phyloP scores from a whole-genome alignment of 2,329 filamentous ascomycete genomes.

The Diaporthe destruens region DNA sequence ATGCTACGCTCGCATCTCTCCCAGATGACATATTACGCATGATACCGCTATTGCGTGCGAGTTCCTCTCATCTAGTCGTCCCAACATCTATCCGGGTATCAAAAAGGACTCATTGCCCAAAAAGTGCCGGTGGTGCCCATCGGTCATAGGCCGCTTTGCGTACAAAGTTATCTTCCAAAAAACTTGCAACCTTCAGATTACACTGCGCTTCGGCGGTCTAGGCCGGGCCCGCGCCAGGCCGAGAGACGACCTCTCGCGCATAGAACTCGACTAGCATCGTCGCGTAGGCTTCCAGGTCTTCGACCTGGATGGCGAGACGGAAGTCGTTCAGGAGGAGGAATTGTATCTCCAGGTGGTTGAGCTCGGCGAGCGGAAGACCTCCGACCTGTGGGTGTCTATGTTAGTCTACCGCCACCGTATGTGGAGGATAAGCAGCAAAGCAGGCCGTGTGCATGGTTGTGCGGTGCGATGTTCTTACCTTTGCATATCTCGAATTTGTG shows the following conservation, averaged over 20 bases:
- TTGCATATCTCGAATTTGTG: constrained; percentile 98
- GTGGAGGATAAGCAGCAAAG: neutral
- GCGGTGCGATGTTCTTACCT: constrained; percentile 69
- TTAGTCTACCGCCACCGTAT: neutral
- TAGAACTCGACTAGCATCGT: constrained; percentile 99
- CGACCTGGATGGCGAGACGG: constrained; percentile 89
- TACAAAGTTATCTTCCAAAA: constrained; percentile 25
- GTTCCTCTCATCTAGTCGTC: constrained; percentile 33
- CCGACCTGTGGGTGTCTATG: constrained; percentile 76
- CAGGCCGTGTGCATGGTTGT: neutral
- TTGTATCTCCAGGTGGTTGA: constrained; percentile 96
- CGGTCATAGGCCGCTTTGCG: neutral
- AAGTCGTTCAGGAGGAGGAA: constrained; percentile 98
- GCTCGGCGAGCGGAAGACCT: constrained; percentile 88
- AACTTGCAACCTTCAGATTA: constrained; percentile 9
- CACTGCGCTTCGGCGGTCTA: constrained; percentile 20
- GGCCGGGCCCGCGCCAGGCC: constrained; percentile 42
- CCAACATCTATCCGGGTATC: constrained; percentile 55
- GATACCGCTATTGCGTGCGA: neutral
- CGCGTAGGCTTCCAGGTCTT: constrained; percentile 96
- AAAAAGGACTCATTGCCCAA: constrained; percentile 44
- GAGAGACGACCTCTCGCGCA: constrained; percentile 83
- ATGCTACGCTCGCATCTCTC: neutral
- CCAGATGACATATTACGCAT: constrained; percentile 1
- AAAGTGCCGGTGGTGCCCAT: constrained; percentile 18